Evolutionary conservation across 2,329 filamentous ascomycete genomes (phyloP), one percentile per base, ranked within the genome.

Genomic region (Venturia carpophila): DNA sequence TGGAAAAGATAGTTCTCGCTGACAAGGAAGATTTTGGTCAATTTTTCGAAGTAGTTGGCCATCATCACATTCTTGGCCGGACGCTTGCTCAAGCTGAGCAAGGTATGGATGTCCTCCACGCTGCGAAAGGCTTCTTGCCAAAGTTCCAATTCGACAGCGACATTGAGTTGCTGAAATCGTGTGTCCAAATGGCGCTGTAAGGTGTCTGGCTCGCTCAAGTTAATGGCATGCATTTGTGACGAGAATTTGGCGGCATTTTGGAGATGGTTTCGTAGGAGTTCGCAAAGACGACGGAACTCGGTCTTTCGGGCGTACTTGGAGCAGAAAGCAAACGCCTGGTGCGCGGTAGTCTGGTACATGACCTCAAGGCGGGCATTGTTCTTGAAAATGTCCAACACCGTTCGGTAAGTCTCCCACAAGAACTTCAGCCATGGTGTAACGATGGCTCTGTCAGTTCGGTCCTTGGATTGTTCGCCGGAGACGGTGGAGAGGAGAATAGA

Each of bases 11-110:
- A 97, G 83, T 99, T 99, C 80, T 97, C 94, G 77, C 93, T 96
- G 70, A 97, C 94, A 68, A 99, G 86, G 84, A 99, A 99, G 77
- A 99, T 99, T 69, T 92, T 87, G 49, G 94, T 97, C 66, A 99
- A 87, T 82, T 97, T 97, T 84, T 99, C 94, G 79, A 97, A 99
- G 84, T 99, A 99, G 82, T 97, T 99, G 79, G 94, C 94, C 94
- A 99, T 99, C 94, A 99, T 97, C 75, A 97, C 84, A 76, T 97
- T 97, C 88, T 97, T 97, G 64, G 94, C 89, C 47, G 92, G 92
- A 65, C 94, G 90, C 85, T 97, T 97, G 88, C 93, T 97, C 71
- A 97, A 84, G 81, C 89, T 97, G 70, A 99, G 87, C 65, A 99
- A 86, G 63, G 92, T 97, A 81, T 99, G 94, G 71, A 97, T 97